phyloP scores from a whole-genome alignment of 2,329 filamentous ascomycete genomes.

The Alternaria panax region DNA sequence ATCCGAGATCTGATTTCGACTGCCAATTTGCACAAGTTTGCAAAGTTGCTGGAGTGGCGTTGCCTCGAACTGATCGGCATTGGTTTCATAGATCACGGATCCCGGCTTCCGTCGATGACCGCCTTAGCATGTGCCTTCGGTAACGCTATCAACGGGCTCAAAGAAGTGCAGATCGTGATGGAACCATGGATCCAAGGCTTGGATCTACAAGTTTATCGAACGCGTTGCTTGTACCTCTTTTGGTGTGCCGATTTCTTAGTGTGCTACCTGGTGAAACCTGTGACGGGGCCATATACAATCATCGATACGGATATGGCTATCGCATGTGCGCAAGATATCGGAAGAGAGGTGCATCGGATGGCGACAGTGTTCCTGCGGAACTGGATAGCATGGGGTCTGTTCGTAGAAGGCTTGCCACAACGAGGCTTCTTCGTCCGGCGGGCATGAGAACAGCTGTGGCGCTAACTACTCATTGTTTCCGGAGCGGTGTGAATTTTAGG shows the following conservation, averaged over 20 bases:
- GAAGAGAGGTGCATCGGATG: not conserved
- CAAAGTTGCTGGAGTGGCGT: not conserved
- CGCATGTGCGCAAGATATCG: not conserved
- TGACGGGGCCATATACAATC: constrained; percentile 10
- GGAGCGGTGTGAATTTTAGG: not conserved
- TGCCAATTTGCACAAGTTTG: not conserved
- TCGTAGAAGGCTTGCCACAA: constrained; percentile 19
- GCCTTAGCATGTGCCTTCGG: constrained; percentile 12
- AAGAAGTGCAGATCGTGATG: not conserved
- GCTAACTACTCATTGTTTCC: not conserved
- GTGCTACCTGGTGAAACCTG: constrained; percentile 9
- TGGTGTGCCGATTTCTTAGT: constrained; percentile 22
- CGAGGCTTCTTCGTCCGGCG: constrained; percentile 7
- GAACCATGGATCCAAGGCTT: constrained; percentile 12
- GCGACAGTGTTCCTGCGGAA: constrained; percentile 17
- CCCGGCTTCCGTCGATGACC: constrained; percentile 8
- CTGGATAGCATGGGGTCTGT: constrained; percentile 24
- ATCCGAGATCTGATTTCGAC: constrained; percentile 3
- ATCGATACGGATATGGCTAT: not conserved
- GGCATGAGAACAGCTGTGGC: not conserved
- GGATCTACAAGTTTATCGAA: constrained; percentile 15
- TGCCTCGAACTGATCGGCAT: constrained; percentile 7
- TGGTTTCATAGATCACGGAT: constrained; percentile 11
- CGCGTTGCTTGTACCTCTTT: constrained; percentile 22
- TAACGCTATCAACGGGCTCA: constrained; percentile 11